phyloP scores from a whole-genome alignment of 805 yeast genomes.

The Metschnikowia lachancei region DNA sequence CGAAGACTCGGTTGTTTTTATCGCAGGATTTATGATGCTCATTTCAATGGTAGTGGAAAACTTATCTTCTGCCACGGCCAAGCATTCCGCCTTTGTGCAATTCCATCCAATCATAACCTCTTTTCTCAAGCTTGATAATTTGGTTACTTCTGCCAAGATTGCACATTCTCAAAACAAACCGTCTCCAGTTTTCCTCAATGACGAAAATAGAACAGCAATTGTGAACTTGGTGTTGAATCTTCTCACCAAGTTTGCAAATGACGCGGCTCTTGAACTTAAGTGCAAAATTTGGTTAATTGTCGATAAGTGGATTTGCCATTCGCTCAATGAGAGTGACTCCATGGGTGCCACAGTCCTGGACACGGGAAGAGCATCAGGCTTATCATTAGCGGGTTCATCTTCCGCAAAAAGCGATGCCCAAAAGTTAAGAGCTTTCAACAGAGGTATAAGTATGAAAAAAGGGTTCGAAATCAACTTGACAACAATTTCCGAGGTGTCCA shows the following conservation, averaged over 20 bases:
- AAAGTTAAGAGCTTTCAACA: slow-evolving; percentile 9
- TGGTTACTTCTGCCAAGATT: slow-evolving; percentile 22
- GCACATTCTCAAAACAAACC: slow-evolving; percentile 14
- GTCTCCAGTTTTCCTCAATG: slow-evolving; percentile 28
- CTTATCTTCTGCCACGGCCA: slow-evolving; percentile 25
- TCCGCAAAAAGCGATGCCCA: slow-evolving; percentile 10
- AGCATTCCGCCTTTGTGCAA: slow-evolving; percentile 27
- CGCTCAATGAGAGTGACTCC: slow-evolving; percentile 17
- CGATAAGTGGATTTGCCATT: slow-evolving; percentile 65
- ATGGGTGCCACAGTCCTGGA: slow-evolving; percentile 17
- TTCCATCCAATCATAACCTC: slow-evolving; percentile 34
- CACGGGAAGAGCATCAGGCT: slow-evolving; percentile 20
- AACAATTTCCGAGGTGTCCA: slow-evolving; percentile 55
- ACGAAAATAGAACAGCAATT: slow-evolving; percentile 36
- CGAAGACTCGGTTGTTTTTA: slow-evolving; percentile 74
- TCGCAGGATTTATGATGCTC: slow-evolving; percentile 71
- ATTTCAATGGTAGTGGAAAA: slow-evolving; percentile 41
- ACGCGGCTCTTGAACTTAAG: slow-evolving; percentile 32
- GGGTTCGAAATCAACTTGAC: slow-evolving; percentile 42
- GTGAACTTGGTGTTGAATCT: slow-evolving; percentile 47
- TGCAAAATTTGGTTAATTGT: slow-evolving; percentile 61
- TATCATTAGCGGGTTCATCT: slow-evolving; percentile 7
- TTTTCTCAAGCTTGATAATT: slow-evolving; percentile 41
- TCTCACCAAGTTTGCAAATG: slow-evolving; percentile 49
- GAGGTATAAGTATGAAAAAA: slow-evolving; percentile 12